These are phyloP conservation scores for Barnettozyma populi DNA, from an alignment of 805 yeast genomes.

Conservation along the genomic window DNA sequence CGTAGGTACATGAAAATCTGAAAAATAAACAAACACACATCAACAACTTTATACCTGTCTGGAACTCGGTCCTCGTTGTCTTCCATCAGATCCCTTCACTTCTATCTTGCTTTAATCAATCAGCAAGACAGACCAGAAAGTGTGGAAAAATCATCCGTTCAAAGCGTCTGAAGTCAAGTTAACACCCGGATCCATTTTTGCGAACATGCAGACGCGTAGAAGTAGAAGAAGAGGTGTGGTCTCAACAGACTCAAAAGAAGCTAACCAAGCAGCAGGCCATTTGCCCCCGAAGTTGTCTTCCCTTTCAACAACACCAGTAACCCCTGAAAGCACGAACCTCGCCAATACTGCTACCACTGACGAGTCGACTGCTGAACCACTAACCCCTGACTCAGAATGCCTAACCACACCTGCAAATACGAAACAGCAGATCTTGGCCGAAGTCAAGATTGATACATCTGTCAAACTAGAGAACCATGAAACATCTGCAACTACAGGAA, in stretches of 20 bases:
- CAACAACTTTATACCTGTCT: not conserved
- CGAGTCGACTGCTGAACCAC: slow-evolving; percentile 8
- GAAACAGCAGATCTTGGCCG: not conserved
- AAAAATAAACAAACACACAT: not conserved
- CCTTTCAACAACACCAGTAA: not conserved
- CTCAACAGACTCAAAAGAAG: not conserved
- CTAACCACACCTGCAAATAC: not conserved
- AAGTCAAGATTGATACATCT: not conserved
- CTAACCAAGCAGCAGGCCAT: not conserved
- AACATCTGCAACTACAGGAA: not conserved
- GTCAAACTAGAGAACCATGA: not conserved
- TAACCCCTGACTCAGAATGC: slow-evolving; percentile 1
- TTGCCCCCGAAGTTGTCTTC: not conserved
- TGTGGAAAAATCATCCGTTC: not conserved
- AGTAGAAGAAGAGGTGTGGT: not conserved
- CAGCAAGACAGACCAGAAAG: not conserved
- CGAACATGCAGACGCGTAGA: not conserved
- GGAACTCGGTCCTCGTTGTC: not conserved
- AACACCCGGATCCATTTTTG: not conserved
- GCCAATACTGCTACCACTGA: not conserved
- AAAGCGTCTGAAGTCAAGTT: not conserved
- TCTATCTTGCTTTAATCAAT: not conserved
- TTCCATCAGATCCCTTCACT: not conserved
- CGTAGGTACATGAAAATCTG: not conserved
- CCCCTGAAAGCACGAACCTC: not conserved